Conservation (phyloP, 495 filamentous ascomycete genomes). For the Neurospora intermedia region DNA sequence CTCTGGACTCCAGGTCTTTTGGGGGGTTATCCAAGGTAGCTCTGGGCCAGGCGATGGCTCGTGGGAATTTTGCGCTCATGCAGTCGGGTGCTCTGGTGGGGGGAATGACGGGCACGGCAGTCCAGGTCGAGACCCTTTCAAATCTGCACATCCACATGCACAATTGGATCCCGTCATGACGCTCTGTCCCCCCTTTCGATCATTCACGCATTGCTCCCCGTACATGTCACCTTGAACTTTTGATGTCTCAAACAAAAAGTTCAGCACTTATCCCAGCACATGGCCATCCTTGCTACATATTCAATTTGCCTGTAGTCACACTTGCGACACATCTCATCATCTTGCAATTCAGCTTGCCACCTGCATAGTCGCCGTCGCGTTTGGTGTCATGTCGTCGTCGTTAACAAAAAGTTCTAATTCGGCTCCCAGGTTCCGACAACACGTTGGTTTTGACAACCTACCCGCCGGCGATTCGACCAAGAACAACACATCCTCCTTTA, state of each 20-base stretch:
- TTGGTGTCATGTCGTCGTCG: slow-evolving; percentile 31
- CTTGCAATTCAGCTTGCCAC: neutral
- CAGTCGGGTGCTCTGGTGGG: neutral
- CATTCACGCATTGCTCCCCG: neutral
- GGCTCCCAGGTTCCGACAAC: slow-evolving; percentile 43
- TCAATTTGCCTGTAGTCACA: neutral
- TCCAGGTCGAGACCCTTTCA: neutral
- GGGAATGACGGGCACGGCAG: neutral
- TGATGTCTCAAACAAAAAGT: neutral
- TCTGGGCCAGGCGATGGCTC: neutral
- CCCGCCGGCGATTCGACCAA: slow-evolving; percentile 53
- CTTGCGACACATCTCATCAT: neutral
- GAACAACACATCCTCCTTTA: slow-evolving; percentile 73
- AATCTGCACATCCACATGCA: neutral
- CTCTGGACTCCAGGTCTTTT: neutral
- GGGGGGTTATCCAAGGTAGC: neutral
- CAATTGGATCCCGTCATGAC: neutral
- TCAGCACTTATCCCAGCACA: neutral
- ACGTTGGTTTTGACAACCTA: slow-evolving; percentile 92
- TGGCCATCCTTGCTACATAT: neutral
- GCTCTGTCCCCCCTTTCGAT: neutral
- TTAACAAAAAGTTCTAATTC: slow-evolving; percentile 27
- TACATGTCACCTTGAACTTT: neutral
- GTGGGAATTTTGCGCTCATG: neutral
- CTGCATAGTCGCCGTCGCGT: neutral